Evolutionary conservation across 2,329 filamentous ascomycete genomes (phyloP), one percentile per base, ranked within the genome.

Genomic region (Ophiostoma himal-ulmi): DNA sequence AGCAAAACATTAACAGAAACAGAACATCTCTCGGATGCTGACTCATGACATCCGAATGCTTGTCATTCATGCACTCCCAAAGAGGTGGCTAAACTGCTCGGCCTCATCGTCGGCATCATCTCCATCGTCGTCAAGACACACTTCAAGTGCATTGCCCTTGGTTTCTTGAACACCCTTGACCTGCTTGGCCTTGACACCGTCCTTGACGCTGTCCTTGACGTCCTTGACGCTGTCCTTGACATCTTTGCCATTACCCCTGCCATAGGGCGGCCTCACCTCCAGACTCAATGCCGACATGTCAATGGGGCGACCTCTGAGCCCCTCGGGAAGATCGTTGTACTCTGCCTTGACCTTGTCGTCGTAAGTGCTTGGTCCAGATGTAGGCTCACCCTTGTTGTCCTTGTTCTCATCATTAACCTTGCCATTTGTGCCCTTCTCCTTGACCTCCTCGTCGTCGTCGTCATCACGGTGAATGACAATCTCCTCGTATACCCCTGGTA

Each of bases 381-480:
- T 22, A 54, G 48, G 20, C 48, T 52, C 36, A 8, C 8, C 17
- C n/a, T 67, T 54, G 8, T 39, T 39, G 36, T 6, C 39, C 20
- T 22, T 14, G 20, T 22, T 14, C 5, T 20, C 39, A n/a, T 26
- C 41, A 11, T 11, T 26, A 22, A 6, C 64, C 14, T 44, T 44
- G 37, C 37, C 13, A 26, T 82, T 2, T 86, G 83, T 60, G 72
- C 76, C 22, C 52, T 57, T 17, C 52, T 26, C 41, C 39, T 52
- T 52, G 39, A 11, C 26, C 7, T 82, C 20, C 80, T 83, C 1
- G 80, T 83, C 3, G 74, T 88, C 0, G 77, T 89, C 8, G 41
- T 67, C 57, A 2, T 72, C 67, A 3, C 67, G 41, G 22, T 68
- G 30, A 17, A 72, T 39, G 13, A 73, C 65, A 54, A 73, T 70